A percentile compares a stretch with the other conserved stretches of the same genome.
Conservation (phyloP, 2,329 filamentous ascomycete genomes). For the Zopfia rhizophila region DNA sequence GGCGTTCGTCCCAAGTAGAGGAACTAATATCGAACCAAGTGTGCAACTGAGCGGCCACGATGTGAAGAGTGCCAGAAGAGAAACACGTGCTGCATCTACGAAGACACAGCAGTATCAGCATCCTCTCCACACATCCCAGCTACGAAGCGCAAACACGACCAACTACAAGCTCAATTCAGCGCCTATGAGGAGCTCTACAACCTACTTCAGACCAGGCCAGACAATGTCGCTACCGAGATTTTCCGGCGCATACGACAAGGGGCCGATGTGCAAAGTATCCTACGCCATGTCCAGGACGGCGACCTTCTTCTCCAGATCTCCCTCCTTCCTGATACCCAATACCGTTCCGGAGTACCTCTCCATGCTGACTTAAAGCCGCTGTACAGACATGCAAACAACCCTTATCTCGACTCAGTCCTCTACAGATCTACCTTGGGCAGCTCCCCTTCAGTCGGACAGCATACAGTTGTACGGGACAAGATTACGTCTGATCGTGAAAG, state of each 20-base stretch:
- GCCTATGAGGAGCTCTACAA: constrained; percentile 24
- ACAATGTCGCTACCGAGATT: constrained; percentile 22
- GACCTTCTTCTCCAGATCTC: constrained; percentile 24
- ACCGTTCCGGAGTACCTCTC: constrained; percentile 12
- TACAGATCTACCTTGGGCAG: constrained; percentile 13
- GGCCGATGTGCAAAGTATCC: constrained; percentile 19
- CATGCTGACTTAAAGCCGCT: constrained; percentile 15
- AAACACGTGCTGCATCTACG: constrained; percentile 18
- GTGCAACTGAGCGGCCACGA: constrained; percentile 14
- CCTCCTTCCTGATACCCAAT: constrained; percentile 21
- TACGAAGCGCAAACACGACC: constrained; percentile 26
- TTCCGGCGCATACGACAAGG: constrained; percentile 27
- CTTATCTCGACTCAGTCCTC: constrained; percentile 20
- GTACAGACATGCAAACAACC: constrained; percentile 7
- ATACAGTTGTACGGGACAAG: constrained; percentile 4
- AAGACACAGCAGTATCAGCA: too few relatives aligned
- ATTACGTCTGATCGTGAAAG: constrained; percentile 4
- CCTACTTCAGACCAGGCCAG: constrained; percentile 21
- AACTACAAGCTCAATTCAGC: constrained; percentile 19
- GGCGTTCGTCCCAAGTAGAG: too few relatives aligned
- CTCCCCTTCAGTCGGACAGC: neutral
- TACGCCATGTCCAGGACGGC: constrained; percentile 22
- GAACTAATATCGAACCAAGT: too few relatives aligned
- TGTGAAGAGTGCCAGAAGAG: constrained; percentile 17
- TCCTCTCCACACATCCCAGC: too few relatives aligned